phyloP scores from a whole-genome alignment of 1,284 basidiomycete genomes.

The Salmacisia buchloeana region DNA sequence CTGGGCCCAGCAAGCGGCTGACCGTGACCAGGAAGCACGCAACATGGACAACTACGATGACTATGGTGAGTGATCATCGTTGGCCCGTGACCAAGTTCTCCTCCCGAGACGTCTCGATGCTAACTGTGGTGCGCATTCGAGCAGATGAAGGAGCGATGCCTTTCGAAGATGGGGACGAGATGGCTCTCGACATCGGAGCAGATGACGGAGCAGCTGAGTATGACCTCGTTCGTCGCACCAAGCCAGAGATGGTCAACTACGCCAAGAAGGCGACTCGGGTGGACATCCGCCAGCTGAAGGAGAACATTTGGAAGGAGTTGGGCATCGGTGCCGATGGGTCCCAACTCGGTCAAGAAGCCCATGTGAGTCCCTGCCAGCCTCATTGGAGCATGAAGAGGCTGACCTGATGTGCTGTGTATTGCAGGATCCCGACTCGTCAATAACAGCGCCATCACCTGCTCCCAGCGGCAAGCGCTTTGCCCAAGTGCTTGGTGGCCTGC shows the following conservation, averaged over 20 bases:
- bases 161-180: slow-evolving; percentile 14
- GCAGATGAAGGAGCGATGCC: slow-evolving; percentile 42
- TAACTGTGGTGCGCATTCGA: too few species aligned
- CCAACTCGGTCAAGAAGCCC: slow-evolving; percentile 47
- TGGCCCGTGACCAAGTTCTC: too few species aligned
- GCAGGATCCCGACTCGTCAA: neutral
- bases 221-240: slow-evolving; percentile 54
- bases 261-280: slow-evolving; percentile 93
- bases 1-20: slow-evolving; percentile 84
- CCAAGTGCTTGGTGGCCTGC: slow-evolving; percentile 74
- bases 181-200: neutral
- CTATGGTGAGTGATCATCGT: slow-evolving; percentile 60
- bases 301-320: slow-evolving; percentile 92
- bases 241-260: slow-evolving; percentile 87
- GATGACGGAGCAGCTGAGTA: neutral
- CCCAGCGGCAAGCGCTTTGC: slow-evolving; percentile 58
- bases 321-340: slow-evolving; percentile 41
- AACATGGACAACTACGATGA: slow-evolving; percentile 59
- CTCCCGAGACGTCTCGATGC: too few species aligned
- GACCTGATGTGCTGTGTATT: too few species aligned
- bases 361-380: slow-evolving; percentile 29
- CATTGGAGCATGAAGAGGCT: neutral
- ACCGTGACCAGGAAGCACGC: slow-evolving; percentile 54
- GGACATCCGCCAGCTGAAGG: slow-evolving; percentile 92
- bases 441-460: slow-evolving; percentile 7